Conservation (phyloP, 2,329 filamentous ascomycete species). For the Emericellopsis cladophorae region DNA sequence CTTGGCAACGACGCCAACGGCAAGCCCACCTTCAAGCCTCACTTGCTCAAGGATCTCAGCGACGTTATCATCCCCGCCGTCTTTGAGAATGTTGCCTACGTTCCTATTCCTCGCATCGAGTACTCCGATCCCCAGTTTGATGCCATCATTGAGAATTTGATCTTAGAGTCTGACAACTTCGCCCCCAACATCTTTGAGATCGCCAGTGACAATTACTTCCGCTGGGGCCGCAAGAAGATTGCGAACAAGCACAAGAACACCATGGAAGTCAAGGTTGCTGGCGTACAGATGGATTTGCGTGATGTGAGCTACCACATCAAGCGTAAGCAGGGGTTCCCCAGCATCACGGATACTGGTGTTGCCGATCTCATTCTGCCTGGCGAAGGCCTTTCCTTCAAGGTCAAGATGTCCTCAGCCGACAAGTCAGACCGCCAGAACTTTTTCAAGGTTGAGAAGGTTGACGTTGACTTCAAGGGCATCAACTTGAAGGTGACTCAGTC, state of each 20-base stretch:
- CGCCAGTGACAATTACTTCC: constrained; percentile 85
- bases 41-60: constrained; percentile 78
- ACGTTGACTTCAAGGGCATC: constrained; percentile 70
- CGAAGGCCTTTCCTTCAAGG: constrained; percentile 80
- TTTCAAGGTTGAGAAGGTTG: constrained; percentile 87
- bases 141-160: constrained; percentile 83
- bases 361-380: constrained; percentile 82
- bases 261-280: constrained; percentile 70
- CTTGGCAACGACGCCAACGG: constrained; percentile 81
- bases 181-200: constrained; percentile 87
- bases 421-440: constrained; percentile 67
- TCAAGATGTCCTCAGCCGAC: constrained; percentile 74
- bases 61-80: constrained; percentile 75
- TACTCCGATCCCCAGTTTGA: constrained; percentile 77
- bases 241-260: constrained; percentile 72
- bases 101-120: constrained; percentile 90
- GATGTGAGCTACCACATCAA: constrained; percentile 94
- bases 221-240: constrained; percentile 84
- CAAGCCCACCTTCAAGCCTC: constrained; percentile 82
- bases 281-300: constrained; percentile 82
- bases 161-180: constrained; percentile 93
- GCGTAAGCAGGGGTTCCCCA: constrained; percentile 86
- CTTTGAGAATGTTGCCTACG: constrained; percentile 77
- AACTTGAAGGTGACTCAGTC: constrained; percentile 89
- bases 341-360: constrained; percentile 75